A percentile compares a stretch with the other conserved stretches of the same genome.
These are phyloP conservation scores for Boletus fagicola DNA, from an alignment of 768 basidiomycete species.

Conservation along the genomic window DNA sequence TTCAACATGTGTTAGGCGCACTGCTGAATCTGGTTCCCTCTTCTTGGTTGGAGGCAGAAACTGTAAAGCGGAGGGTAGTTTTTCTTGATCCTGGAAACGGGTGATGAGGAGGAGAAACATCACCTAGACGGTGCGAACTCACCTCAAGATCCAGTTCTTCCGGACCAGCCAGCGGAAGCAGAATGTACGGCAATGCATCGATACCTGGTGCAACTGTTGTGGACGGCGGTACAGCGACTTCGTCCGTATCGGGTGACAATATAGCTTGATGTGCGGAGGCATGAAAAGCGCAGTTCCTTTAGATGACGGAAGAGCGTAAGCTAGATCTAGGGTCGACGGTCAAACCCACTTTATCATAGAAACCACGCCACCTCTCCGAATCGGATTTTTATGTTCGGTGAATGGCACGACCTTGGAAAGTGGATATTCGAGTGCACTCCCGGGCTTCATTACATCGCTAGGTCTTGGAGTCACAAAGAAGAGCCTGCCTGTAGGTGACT, in stretches of 20 bases:
- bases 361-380: conserved; percentile 83
- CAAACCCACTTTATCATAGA: conserved; percentile 77
- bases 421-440: conserved; percentile 65
- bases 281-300: conserved; percentile 79
- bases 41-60: conserved; percentile 83
- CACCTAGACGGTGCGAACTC: conserved; percentile 8
- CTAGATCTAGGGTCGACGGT: not conserved
- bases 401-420: conserved; percentile 80
- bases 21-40: conserved; percentile 72
- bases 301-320: conserved; percentile 10
- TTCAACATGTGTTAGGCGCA: conserved; percentile 86
- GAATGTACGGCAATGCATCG: conserved; percentile 77
- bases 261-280: conserved; percentile 66
- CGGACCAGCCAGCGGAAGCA: conserved; percentile 89
- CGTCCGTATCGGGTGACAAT: conserved; percentile 60
- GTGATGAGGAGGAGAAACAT: not conserved
- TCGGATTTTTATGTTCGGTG: conserved; percentile 85
- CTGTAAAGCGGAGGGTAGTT: conserved; percentile 78
- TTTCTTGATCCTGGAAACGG: conserved; percentile 76
- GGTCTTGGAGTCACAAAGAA: conserved; percentile 76
- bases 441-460: conserved; percentile 43
- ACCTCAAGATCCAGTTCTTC: conserved; percentile 95
- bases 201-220: conserved; percentile 66
- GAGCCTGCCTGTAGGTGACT: conserved; percentile 76
- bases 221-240: conserved; percentile 57